phyloP scores from a whole-genome alignment of 371 early-diverging fungal genomes.

The Rhizopus stolonifer region DNA sequence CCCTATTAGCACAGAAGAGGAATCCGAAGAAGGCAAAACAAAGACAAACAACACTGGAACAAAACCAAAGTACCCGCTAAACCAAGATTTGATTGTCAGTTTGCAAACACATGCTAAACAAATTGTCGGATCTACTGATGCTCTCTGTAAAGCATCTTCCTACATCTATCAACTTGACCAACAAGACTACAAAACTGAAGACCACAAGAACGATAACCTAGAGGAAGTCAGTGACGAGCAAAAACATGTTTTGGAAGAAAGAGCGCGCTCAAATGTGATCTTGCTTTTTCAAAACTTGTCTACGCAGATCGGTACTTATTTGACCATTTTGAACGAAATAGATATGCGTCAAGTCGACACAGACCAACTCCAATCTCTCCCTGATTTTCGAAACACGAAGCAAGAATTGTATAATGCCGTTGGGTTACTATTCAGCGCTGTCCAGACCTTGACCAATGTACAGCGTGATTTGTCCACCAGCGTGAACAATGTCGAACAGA shows the following conservation, averaged over 20 bases:
- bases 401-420: constrained; percentile 68
- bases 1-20: background rate
- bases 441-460: constrained; percentile 61
- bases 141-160: constrained; percentile 33
- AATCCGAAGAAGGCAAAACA: constrained; percentile 7
- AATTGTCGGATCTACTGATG: constrained; percentile 44
- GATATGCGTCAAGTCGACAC: constrained; percentile 29
- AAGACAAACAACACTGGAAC: constrained; percentile 9
- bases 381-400: constrained; percentile 65
- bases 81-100: constrained; percentile 48
- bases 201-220: constrained; percentile 1
- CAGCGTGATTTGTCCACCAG: constrained; percentile 28
- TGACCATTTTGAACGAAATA: constrained; percentile 42
- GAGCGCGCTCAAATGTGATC: constrained; percentile 28
- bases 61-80: constrained; percentile 41
- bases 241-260: constrained; percentile 24
- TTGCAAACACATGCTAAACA: constrained; percentile 49
- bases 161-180: constrained; percentile 28
- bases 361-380: constrained; percentile 36
- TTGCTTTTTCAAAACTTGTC: constrained; percentile 49
- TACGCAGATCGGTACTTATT: constrained; percentile 39
- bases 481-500: constrained; percentile 40
- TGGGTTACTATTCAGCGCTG: constrained; percentile 65
- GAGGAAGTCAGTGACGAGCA: constrained; percentile 14
- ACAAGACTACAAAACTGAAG: background rate